Conservation (phyloP, 805 yeast species). For the Jamesozyma rosinii region DNA sequence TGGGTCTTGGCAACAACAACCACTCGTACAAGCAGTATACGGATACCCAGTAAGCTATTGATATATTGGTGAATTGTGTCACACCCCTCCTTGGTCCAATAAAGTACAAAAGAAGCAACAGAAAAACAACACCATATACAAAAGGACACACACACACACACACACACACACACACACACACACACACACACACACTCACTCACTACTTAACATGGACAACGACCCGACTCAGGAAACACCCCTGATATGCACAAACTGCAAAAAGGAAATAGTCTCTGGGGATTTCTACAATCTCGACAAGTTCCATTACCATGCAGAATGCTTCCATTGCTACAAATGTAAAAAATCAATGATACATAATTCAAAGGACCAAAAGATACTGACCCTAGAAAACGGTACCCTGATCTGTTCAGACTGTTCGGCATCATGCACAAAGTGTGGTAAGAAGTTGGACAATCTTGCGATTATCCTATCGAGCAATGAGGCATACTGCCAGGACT, state of each 20-base stretch:
- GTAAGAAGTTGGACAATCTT: slow-evolving; percentile 78
- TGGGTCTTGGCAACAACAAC: no score
- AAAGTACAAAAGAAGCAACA: no score
- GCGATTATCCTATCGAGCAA: slow-evolving; percentile 76
- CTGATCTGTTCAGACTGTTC: slow-evolving; percentile 85
- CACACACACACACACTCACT: no score
- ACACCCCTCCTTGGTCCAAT: no score
- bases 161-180: no score
- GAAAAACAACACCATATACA: no score
- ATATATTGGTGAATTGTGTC: no score
- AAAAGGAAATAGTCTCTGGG: slow-evolving; percentile 1
- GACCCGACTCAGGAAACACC: no score
- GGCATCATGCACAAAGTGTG: slow-evolving; percentile 76
- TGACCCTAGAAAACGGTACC: slow-evolving; percentile 18
- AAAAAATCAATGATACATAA: slow-evolving; percentile 55
- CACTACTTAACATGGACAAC: no score
- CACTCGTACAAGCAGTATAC: no score
- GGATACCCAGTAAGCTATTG: no score
- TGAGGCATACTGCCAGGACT: slow-evolving; percentile 83
- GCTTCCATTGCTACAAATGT: slow-evolving; percentile 85
- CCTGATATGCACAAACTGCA: slow-evolving; percentile 4
- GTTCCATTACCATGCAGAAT: slow-evolving; percentile 79
- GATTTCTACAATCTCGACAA: slow-evolving; percentile 2
- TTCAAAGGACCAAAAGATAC: background rate
- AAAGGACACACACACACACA: no score